Percentiles rank a stretch among this genome's conserved stretches.
Evolutionary conservation across 2,329 filamentous ascomycete species (phyloP).

Genomic region (Fusarium sp.): DNA sequence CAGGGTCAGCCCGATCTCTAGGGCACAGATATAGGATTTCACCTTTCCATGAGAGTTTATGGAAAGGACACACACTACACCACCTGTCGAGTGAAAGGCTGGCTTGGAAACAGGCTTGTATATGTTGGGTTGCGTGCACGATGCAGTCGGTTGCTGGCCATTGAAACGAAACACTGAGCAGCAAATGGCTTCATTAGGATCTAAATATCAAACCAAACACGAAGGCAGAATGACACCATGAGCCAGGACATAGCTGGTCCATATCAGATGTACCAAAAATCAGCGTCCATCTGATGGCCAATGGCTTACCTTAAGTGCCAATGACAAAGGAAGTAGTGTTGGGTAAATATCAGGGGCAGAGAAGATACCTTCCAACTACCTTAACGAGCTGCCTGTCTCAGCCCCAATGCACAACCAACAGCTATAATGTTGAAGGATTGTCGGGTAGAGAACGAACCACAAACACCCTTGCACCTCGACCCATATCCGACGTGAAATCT

Average conservation of each 20-base stretch:
- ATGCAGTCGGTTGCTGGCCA: constrained; percentile 2
- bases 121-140: constrained; percentile 14
- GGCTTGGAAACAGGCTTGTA: not conserved
- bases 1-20: constrained; percentile 9
- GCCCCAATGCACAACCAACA: constrained; percentile 48
- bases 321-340: not conserved
- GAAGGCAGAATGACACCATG: not conserved
- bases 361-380: not conserved
- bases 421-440: constrained; percentile 36
- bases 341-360: constrained; percentile 14
- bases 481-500: constrained; percentile 18
- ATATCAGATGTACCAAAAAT: not conserved
- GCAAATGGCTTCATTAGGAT: constrained; percentile 21
- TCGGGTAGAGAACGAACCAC: constrained; percentile 30
- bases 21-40: not conserved
- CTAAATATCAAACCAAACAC: constrained; percentile 18
- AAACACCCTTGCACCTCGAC: constrained; percentile 28
- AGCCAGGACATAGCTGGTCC: not conserved
- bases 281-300: not conserved
- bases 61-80: not conserved
- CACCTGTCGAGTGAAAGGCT: not conserved
- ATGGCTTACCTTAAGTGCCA: constrained; percentile 5
- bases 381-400: constrained; percentile 44
- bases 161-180: constrained; percentile 16
- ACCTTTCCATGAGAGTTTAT: not conserved